Conservation (phyloP, 1,284 basidiomycete genomes). For the Boletus nobilissimus region DNA sequence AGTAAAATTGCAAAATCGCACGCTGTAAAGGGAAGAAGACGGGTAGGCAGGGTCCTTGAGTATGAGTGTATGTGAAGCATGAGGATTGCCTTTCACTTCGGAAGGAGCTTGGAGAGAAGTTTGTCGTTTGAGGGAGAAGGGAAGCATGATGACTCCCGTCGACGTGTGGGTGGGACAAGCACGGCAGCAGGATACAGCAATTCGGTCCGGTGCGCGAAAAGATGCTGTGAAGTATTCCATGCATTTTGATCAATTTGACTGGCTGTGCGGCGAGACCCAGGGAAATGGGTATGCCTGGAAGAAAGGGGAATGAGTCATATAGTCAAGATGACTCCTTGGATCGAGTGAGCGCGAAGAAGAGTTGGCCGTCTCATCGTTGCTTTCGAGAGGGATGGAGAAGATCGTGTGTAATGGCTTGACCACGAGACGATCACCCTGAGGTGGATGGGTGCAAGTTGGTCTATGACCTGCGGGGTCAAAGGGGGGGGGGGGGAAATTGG, state of each 20-base stretch:
- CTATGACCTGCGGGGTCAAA: conserved; percentile 20
- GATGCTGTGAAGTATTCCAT: conserved; percentile 1
- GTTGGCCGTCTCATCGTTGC: neutral
- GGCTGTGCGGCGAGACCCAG: neutral
- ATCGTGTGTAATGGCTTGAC: conserved; percentile 15
- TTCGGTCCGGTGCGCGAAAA: conserved; percentile 8
- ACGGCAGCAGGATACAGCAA: conserved; percentile 13
- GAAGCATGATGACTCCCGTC: conserved; percentile 29
- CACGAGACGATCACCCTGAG: conserved; percentile 3
- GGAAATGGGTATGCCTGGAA: conserved; percentile 18
- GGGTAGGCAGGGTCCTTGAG: neutral
- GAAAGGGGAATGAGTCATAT: neutral
- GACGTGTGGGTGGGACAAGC: conserved; percentile 5
- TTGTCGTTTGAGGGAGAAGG: conserved; percentile 24
- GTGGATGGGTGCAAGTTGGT: conserved; percentile 10
- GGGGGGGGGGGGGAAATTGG: conserved; percentile 4
- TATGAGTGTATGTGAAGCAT: conserved; percentile 26
- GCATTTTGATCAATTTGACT: conserved; percentile 14
- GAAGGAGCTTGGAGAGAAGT: conserved; percentile 42
- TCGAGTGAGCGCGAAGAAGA: neutral
- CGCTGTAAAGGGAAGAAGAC: conserved; percentile 17
- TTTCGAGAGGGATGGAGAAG: neutral
- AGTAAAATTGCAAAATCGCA: conserved; percentile 35
- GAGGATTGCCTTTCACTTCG: conserved; percentile 35
- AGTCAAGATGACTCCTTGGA: conserved; percentile 29